Evolutionary conservation across 2,329 filamentous ascomycete species (phyloP), one percentile per base, ranked within the genome.

Genomic region (Cytospora paraplurivora): DNA sequence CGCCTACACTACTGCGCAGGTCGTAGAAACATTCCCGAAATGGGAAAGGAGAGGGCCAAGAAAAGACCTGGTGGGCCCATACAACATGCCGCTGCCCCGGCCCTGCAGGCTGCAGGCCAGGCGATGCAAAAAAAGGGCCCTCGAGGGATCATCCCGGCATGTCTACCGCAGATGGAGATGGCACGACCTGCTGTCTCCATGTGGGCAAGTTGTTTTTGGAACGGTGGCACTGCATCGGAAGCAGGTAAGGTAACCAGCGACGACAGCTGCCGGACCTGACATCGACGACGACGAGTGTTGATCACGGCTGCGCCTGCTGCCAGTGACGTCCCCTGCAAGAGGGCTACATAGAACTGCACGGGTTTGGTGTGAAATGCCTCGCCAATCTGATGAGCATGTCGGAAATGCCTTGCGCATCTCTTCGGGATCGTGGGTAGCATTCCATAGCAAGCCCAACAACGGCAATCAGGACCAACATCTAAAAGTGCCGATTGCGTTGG

Each of bases 51-150:
- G 41, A 38, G 7, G 56, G 35, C 56, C 53, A 47, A 60, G 56
- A 56, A 61, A 56, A 66, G 57, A 54, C 64, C 64, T 63, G 64
- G 57, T 66, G 64, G 62, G 62, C 57, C 57, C 64, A 66, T 58
- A 33, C 27, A 27, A 27, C 27, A 47, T 44, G 57, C 57, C 58
- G 58, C 64, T 66, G 58, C 49, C 38, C 57, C 62, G 57, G 62
- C 64, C 44, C 62, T 66, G 62, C 62, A 63, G 62, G 62, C 54
- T 63, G 64, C 64, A 63, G 59, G 55, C 35, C 8, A 37, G 8
- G 35, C 35, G 27, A 27, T 27, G 27, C 27, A 27, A 27, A 59
- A 53, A 61, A 54, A 50, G 62, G 64, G 54, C 64, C 57, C 33
- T 62, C 44, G 54, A 59, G 50, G 59, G 59, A 49, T 38, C 33